A percentile compares a stretch with the other conserved stretches of the same genome.
Evolutionary conservation across 2,329 filamentous ascomycete species (phyloP).

Genomic region (Alternaria ventricosa): DNA sequence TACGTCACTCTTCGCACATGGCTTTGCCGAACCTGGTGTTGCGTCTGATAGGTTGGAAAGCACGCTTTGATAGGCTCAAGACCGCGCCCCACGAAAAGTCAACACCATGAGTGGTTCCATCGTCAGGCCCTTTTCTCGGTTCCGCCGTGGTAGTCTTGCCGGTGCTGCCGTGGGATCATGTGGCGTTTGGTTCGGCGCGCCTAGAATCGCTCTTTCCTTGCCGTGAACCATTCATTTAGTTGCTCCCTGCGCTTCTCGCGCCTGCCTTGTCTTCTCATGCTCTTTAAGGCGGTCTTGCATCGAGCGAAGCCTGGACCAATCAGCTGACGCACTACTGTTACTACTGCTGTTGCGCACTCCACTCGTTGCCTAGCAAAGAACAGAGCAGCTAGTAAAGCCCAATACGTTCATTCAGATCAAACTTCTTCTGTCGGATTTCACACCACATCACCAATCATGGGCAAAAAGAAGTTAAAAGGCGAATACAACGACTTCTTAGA

Average conservation of each 20-base stretch:
- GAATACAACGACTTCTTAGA: slow-evolving; percentile 47
- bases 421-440: neutral
- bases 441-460: slow-evolving; percentile 26
- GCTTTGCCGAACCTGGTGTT: neutral
- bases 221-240: neutral
- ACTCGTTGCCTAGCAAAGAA: neutral
- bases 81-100: slow-evolving; percentile 3
- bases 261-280: slow-evolving; percentile 3
- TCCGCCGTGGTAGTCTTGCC: slow-evolving; percentile 3
- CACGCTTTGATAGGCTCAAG: slow-evolving; percentile 3
- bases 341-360: neutral
- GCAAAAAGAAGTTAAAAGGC: slow-evolving; percentile 34
- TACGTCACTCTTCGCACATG: slow-evolving; percentile 17
- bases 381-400: neutral
- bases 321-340: slow-evolving; percentile 1
- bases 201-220: neutral
- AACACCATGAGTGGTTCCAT: slow-evolving; percentile 13
- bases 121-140: neutral
- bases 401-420: neutral
- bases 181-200: neutral
- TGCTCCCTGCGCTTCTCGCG: neutral
- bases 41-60: slow-evolving; percentile 7
- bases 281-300: slow-evolving; percentile 4
- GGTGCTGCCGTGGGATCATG: slow-evolving; percentile 4
- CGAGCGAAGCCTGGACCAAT: slow-evolving; percentile 7